Evolutionary conservation across 371 early-diverging fungal species (phyloP).

Genomic region (Mortierella sp.): DNA sequence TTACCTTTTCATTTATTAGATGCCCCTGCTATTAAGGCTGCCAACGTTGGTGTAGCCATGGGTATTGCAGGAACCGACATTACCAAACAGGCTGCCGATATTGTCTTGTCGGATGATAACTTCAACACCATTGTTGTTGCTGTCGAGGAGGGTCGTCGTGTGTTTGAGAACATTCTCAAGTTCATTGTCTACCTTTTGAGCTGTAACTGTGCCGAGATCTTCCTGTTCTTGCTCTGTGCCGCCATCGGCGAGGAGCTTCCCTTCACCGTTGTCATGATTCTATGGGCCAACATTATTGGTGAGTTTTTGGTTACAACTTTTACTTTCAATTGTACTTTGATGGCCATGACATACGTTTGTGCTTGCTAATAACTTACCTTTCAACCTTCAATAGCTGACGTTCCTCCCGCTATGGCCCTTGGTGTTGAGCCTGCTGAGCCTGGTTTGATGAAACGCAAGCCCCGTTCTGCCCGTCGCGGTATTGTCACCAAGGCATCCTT

Average conservation of each 20-base stretch:
- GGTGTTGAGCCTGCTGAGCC: slow-evolving; percentile 79
- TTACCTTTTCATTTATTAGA: slow-evolving; percentile 60
- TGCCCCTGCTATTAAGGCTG: slow-evolving; percentile 89
- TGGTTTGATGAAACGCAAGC: slow-evolving; percentile 80
- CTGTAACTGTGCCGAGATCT: slow-evolving; percentile 87
- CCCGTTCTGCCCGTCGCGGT: slow-evolving; percentile 69
- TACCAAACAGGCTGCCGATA: slow-evolving; percentile 91
- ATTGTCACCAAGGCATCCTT: slow-evolving; percentile 72
- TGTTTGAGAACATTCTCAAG: slow-evolving; percentile 93
- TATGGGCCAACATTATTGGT: slow-evolving; percentile 90
- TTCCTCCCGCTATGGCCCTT: slow-evolving; percentile 79
- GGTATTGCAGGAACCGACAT: slow-evolving; percentile 92
- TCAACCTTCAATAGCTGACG: slow-evolving; percentile 33
- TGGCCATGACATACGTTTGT: no score
- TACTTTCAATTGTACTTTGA: no score
- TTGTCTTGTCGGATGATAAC: slow-evolving; percentile 86
- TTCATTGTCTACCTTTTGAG: slow-evolving; percentile 92
- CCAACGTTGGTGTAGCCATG: slow-evolving; percentile 95
- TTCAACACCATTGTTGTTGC: slow-evolving; percentile 85
- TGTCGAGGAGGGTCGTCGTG: slow-evolving; percentile 86
- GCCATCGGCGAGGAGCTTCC: slow-evolving; percentile 66
- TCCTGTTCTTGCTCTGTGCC: slow-evolving; percentile 73
- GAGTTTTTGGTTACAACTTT: slow-evolving; percentile 35
- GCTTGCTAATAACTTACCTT: background rate
- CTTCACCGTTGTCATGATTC: slow-evolving; percentile 76